Base-by-base conservation (phyloP, 768 basidiomycete species). In the Xanthoconium stramineum region DNA sequence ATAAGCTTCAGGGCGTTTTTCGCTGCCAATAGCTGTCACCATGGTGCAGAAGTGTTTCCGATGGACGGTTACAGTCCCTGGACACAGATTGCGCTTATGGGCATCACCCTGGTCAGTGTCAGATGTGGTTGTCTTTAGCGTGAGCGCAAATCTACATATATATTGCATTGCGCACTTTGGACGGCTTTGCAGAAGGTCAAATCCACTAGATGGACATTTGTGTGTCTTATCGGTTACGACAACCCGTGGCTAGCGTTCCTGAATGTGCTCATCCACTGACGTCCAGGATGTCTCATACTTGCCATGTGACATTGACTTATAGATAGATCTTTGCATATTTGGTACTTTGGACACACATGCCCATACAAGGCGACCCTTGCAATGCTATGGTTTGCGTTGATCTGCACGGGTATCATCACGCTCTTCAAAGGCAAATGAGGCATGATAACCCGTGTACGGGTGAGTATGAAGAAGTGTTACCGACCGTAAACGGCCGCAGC, bases 201-300 rank as follows among this genome's bases (percentile, higher is more conserved):
- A 24, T 24, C 24, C 24, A 24, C 6, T 75, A 76, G 63, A 72
- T 30, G 32, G 45, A 20, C 14, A 24, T 24, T 24, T 24, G 3
- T 37, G 57, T 20, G n/a, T 33, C 13, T 19, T 50, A 14, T 59
- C 83, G 11, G 86, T 82, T 63, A 80, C 80, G 8, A 50, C 69
- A 9, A 85, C 85, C 73, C 82, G 81, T 59, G 68, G 68, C 24
- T 88, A 17, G 82, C 83, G 5, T 88, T 82, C 72, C 73, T 88
- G 57, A 86, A 86, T 56, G 79, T 84, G 29, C 5, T 71, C 77
- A 0, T 80, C 81, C 1, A 75, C 81, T 59, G 75, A 82, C 14
- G 78, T 78, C 72, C 83, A 24, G 24, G 24, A 81, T 83, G 62
- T 62, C 32, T 30, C 19, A 24, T 24, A 20, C 37, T 39, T 37